These are phyloP conservation scores for Pisolithus marmoratus DNA, from an alignment of 768 basidiomycete species.

Conservation along the genomic window DNA sequence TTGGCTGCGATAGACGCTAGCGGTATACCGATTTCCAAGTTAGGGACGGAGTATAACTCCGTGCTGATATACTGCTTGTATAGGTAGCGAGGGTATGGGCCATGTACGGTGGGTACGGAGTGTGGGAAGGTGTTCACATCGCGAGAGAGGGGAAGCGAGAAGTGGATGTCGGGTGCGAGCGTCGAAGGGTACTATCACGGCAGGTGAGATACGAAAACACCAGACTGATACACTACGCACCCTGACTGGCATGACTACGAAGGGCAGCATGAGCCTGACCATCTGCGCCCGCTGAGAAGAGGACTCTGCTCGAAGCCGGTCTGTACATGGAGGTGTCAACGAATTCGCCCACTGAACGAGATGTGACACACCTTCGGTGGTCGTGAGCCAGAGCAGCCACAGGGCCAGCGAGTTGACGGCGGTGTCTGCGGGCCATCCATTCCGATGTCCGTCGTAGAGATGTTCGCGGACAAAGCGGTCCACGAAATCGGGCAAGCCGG, in stretches of 20 bases:
- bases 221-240: slow-evolving; percentile 21
- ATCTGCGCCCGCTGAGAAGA: slow-evolving; percentile 22
- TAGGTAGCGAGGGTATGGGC: slow-evolving; percentile 44
- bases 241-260: slow-evolving; percentile 45
- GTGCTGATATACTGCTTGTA: slow-evolving; percentile 26
- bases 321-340: slow-evolving; percentile 10
- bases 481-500: slow-evolving; percentile 43
- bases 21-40: slow-evolving; percentile 29
- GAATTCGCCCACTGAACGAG: too few relatives aligned
- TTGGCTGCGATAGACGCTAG: slow-evolving; percentile 54
- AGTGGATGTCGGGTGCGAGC: slow-evolving; percentile 59
- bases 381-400: slow-evolving; percentile 62
- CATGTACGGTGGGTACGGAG: slow-evolving; percentile 35
- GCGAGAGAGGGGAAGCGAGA: slow-evolving; percentile 41
- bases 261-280: slow-evolving; percentile 36
- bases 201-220: neutral
- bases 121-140: slow-evolving; percentile 13
- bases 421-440: slow-evolving; percentile 57
- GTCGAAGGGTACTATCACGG: slow-evolving; percentile 45
- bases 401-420: slow-evolving; percentile 45
- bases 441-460: slow-evolving; percentile 36
- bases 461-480: slow-evolving; percentile 40
- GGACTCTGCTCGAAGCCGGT: slow-evolving; percentile 23
- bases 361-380: slow-evolving; percentile 45
- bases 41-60: slow-evolving; percentile 27